Evolutionary conservation across 1,139 yeast genomes (phyloP), one percentile per base, ranked within the genome.

Genomic region (Sugiyamaella paludigena): DNA sequence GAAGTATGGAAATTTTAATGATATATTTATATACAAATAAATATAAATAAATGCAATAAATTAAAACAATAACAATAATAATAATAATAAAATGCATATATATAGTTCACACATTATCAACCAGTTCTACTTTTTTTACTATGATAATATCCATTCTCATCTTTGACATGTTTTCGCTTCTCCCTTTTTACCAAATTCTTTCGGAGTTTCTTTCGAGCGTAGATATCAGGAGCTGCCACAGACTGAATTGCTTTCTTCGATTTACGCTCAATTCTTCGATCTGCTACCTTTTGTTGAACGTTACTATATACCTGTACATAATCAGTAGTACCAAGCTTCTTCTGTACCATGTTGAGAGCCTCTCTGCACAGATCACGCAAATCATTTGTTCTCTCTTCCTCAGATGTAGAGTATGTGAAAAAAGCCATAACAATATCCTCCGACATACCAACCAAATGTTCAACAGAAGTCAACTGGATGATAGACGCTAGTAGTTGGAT

Each of bases 231-330:
- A 4, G 87, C 86, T 11, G 77, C 77, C 4, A 91, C 76, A 1
- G 91, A 87, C 65, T 87, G 71, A 55, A 86, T 83, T 0, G 96
- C 85, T 51, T 91, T 76, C 63, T 83, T 84, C 1, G 86, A 78
- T 62, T 75, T 82, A 68, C 98, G 80, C 45, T 87, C 94, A 53
- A 77, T 77, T 61, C 98, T 79, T 65, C 88, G 77, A 29, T 73
- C 73, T 37, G 70, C 70, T 16, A 91, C 83, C 12, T 64, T 63
- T 55, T 76, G 81, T 61, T 81, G 80, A 12, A 88, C 95, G 47
- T 72, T 72, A 1, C 87, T 71, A 61, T 83, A 86, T 2, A 80
- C 70, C 29, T 72, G 68, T n/a, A 88, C 77, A 62, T 84, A 92
- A 19, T 75, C 82, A 0, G 92, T 77, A 6, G 84, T 79, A 11